These are phyloP conservation scores for Phyllosticta paracitricarpa DNA, from an alignment of 2,329 filamentous ascomycete genomes.

Conservation along the genomic window DNA sequence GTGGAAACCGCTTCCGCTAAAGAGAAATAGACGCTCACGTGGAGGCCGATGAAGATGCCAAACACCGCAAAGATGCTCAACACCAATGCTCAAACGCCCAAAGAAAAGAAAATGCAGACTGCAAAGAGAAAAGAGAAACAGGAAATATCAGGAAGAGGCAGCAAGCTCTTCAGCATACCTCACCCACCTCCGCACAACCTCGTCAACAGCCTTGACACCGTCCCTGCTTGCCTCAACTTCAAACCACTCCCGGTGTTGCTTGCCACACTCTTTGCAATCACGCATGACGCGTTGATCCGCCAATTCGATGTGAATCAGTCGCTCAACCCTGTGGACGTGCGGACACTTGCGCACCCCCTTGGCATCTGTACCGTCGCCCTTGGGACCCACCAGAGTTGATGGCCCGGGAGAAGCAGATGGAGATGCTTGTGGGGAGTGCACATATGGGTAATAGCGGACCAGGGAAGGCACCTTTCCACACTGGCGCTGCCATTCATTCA, in stretches of 20 bases:
- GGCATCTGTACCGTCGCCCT: conserved; percentile 19
- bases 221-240: conserved; percentile 67
- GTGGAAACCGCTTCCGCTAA: not conserved
- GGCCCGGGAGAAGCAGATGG: conserved; percentile 19
- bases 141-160: not conserved
- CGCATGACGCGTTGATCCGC: conserved; percentile 47
- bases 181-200: conserved; percentile 75
- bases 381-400: conserved; percentile 7
- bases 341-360: conserved; percentile 56
- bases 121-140: not conserved
- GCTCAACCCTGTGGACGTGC: conserved; percentile 78
- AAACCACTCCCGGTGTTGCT: conserved; percentile 91
- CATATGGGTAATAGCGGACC: conserved; percentile 84
- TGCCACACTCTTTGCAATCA: conserved; percentile 68
- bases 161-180: conserved; percentile 58
- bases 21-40: not conserved
- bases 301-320: conserved; percentile 86
- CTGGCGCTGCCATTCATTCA: conserved; percentile 90
- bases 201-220: conserved; percentile 58
- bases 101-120: not conserved
- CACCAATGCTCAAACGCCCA: not conserved
- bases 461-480: conserved; percentile 84
- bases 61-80: not conserved
- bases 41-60: not conserved
- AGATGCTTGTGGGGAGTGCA: conserved; percentile 25